Conservation (phyloP, 2,329 filamentous ascomycete genomes). For the Hymenoscyphus infarciens region DNA sequence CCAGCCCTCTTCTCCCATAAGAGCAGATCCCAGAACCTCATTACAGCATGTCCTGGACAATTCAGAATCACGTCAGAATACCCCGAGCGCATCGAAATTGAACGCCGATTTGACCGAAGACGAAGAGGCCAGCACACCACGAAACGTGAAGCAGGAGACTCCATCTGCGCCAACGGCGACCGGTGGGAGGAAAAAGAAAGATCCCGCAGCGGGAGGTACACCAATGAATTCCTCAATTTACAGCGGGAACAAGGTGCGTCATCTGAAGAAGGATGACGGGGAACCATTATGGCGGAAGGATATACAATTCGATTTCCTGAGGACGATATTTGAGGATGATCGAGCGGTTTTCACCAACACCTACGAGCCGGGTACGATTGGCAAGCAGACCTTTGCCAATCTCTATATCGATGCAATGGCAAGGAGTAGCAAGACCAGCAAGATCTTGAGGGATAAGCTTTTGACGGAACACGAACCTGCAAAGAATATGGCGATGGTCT, state of each 20-base stretch:
- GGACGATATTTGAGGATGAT: conserved; percentile 73
- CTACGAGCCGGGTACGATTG: conserved; percentile 61
- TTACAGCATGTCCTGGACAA: conserved; percentile 29
- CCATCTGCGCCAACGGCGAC: conserved; percentile 16
- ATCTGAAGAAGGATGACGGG: conserved; percentile 85
- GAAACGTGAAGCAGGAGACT: conserved; percentile 18
- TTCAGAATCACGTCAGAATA: conserved; percentile 26
- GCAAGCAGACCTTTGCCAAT: conserved; percentile 81
- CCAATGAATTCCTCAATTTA: conserved; percentile 29
- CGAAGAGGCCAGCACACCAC: conserved; percentile 31
- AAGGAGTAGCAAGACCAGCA: conserved; percentile 97
- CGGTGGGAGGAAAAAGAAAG: conserved; percentile 25
- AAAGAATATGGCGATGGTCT: conserved; percentile 99
- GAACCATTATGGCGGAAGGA: conserved; percentile 83
- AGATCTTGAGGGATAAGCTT: conserved; percentile 95
- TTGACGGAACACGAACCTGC: conserved; percentile 87
- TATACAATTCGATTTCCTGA: conserved; percentile 84
- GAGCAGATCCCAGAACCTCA: conserved; percentile 29
- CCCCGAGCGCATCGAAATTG: conserved; percentile 18
- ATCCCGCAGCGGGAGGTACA: conserved; percentile 22
- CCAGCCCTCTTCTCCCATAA: conserved; percentile 29
- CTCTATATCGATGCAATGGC: conserved; percentile 99
- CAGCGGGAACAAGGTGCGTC: conserved; percentile 62
- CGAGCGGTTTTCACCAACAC: conserved; percentile 81
- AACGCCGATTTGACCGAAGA: conserved; percentile 33